Conservation (phyloP, 805 yeast genomes). For the Metschnikowia cerradonensis region DNA sequence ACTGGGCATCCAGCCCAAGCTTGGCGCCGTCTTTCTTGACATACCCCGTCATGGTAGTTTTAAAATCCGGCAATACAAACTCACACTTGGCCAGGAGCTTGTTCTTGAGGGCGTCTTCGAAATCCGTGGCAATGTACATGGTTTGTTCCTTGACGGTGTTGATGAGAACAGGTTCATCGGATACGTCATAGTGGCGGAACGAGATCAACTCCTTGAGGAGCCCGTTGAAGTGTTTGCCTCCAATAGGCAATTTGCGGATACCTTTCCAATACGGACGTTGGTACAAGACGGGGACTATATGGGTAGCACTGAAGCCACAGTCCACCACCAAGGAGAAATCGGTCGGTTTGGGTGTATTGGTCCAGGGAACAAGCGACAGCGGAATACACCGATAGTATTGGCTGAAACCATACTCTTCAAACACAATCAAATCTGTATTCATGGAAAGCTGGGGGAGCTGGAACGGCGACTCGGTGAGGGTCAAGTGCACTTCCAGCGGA, state of each 20-base stretch:
- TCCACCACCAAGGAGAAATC: conserved; percentile 83
- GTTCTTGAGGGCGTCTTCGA: conserved; percentile 42
- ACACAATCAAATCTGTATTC: conserved; percentile 85
- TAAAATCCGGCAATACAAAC: conserved; percentile 85
- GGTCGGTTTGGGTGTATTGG: conserved; percentile 8
- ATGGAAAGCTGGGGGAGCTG: conserved; percentile 77
- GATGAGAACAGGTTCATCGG: conserved; percentile 82
- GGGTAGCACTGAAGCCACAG: conserved; percentile 82
- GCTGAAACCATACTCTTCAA: conserved; percentile 87
- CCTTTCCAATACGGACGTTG: conserved; percentile 77
- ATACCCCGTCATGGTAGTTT: conserved; percentile 74
- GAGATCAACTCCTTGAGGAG: conserved; percentile 79
- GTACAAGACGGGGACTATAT: conserved; percentile 79
- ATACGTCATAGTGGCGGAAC: conserved; percentile 86
- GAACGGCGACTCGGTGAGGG: conserved; percentile 77
- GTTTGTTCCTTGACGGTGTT: conserved; percentile 81
- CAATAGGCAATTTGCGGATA: conserved; percentile 74
- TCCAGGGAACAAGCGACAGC: conserved; percentile 62
- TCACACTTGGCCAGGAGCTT: conserved; percentile 45
- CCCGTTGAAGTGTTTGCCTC: conserved; percentile 82
- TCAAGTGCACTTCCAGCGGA: conserved; percentile 51
- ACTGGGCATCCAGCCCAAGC: conserved; percentile 52
- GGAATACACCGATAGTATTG: conserved; percentile 65
- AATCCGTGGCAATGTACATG: conserved; percentile 64
- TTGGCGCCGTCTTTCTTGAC: conserved; percentile 36